Conservation (phyloP, 257 asterid species). For the Scutellaria baicalensis region DNA sequence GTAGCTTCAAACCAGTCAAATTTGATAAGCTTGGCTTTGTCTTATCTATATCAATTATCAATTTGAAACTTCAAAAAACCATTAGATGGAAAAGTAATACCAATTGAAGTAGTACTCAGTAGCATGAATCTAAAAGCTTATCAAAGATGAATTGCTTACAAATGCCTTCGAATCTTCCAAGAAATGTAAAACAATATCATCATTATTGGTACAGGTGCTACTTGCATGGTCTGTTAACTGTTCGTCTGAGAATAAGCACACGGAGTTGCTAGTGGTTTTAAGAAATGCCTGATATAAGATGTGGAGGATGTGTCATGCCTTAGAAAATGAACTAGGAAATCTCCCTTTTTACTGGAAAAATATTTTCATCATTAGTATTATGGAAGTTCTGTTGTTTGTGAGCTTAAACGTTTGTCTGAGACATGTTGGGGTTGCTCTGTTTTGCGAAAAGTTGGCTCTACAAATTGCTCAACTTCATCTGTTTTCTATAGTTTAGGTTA, state of each 20-base stretch:
- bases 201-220: not conserved
- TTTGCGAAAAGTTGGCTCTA: not conserved
- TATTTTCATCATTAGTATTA: not conserved
- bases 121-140: not conserved
- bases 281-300: slow-evolving; percentile 2
- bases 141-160: not conserved
- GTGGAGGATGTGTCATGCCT: not conserved
- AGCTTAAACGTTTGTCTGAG: not conserved
- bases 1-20: slow-evolving; percentile 3
- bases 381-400: not conserved
- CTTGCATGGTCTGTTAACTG: not conserved
- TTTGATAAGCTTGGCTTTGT: not conserved
- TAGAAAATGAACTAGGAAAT: not conserved
- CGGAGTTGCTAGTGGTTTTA: not conserved
- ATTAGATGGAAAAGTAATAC: not conserved
- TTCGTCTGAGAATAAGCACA: not conserved
- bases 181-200: not conserved
- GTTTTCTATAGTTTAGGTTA: not conserved
- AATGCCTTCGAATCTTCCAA: not conserved
- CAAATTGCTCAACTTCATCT: not conserved
- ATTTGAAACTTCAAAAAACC: not conserved
- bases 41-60: not conserved
- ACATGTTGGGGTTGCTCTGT: not conserved
- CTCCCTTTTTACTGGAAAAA: not conserved
- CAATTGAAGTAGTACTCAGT: not conserved